Base-by-base conservation (phyloP, 2,329 filamentous ascomycete species). In the Trichoderma sp. region DNA sequence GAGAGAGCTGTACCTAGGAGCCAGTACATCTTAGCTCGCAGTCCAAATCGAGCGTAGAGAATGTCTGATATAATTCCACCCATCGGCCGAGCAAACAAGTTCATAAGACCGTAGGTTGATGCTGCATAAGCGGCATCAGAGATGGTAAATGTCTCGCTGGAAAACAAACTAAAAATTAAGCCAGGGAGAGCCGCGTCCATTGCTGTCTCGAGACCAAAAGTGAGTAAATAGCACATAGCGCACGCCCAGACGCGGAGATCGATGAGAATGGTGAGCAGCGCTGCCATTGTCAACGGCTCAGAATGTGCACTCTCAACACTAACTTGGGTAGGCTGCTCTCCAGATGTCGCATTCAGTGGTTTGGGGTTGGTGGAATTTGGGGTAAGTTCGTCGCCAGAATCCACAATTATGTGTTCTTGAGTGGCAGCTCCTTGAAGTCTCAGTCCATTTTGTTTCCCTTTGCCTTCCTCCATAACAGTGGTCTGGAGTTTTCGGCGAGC, bases 21-120 rank as follows among this genome's bases (percentile, higher is more conserved):
- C 82, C 93, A 93, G 65, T 65, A 75, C 76, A 81, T 82, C 74
- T 81, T 81, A 36, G 78, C 74, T 78, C 80, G 81, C 4, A 82
- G 78, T 63, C 81, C 74, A 73, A 77, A 78, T 36, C 73, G 71
- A 73, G 79, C 81, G 80, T 87, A 88, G 6, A 88, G 78, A 2
- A 84, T 36, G 76, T 90, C 89, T 9, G 85, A 81, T 26, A 87
- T 74, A 24, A 86, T 82, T 64, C 92, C 92, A 62, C 92, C 91
- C 0, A 91, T 80, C 0, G 92, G 91, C 1, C 92, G 86, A 51
- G 88, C 90, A 69, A 90, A 79, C 68, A 93, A 81, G 83, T 94
- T 94, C 75, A 93, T 86, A 70, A 94, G 90, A 30, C 91, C 92
- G 79, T 93, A 94, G 85, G 93, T 92, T 26, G 64, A 67, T 30